Conservation (phyloP, 106 monocot species). For the Dendrobium huoshanense region DNA sequence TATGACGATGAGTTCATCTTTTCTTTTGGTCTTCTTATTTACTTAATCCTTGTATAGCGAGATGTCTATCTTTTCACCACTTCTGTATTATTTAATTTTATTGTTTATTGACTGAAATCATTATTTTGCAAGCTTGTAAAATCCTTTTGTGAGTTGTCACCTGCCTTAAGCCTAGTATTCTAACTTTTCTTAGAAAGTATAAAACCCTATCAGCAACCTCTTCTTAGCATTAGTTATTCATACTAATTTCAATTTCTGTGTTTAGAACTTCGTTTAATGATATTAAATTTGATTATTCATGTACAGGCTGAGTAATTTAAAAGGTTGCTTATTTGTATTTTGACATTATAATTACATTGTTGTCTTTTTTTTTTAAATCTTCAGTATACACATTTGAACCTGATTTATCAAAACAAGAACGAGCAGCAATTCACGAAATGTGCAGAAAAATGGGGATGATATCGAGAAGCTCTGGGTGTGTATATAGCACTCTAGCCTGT, state of each 20-base stretch:
- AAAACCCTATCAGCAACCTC: neutral
- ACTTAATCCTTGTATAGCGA: neutral
- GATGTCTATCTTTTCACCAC: neutral
- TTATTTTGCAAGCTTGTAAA: neutral
- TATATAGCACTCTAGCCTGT: neutral
- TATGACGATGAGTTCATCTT: no score
- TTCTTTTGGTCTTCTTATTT: neutral
- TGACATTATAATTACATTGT: neutral
- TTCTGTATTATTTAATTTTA: neutral
- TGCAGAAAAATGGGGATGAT: constrained; percentile 77
- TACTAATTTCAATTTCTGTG: neutral
- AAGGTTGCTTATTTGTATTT: neutral
- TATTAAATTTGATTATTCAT: neutral
- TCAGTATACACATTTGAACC: constrained; percentile 72
- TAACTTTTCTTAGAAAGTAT: neutral
- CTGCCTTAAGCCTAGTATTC: no score
- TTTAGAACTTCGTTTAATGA: neutral
- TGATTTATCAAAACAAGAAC: constrained; percentile 58
- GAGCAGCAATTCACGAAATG: constrained; percentile 61
- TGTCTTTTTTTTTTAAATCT: neutral
- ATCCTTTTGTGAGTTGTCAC: neutral
- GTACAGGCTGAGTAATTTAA: neutral
- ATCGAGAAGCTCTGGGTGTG: constrained; percentile 84
- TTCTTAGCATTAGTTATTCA: neutral
- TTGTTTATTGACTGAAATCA: neutral